Percentiles rank a stretch among this genome's conserved stretches.
phyloP scores from a whole-genome alignment of 2,329 filamentous ascomycete genomes.

The Calonectria pauciramosa region DNA sequence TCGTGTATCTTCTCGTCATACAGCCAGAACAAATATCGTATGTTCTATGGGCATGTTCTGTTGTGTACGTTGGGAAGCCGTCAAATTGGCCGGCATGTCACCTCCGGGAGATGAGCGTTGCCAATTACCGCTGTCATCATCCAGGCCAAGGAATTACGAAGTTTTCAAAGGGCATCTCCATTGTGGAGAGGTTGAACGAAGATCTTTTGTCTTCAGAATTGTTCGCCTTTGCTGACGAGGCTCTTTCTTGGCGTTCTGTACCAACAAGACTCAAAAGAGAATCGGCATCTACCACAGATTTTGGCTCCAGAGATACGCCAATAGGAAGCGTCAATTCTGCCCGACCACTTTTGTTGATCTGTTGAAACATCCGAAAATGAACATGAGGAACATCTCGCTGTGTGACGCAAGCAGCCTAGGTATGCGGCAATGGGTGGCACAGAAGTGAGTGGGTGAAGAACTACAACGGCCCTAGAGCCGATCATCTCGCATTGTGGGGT shows the following conservation, averaged over 20 bases:
- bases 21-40: slow-evolving; percentile 27
- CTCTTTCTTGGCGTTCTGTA: not conserved
- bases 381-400: slow-evolving; percentile 27
- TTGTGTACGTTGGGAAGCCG: slow-evolving; percentile 15
- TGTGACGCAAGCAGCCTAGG: slow-evolving; percentile 37
- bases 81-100: slow-evolving; percentile 12
- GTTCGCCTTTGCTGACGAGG: not conserved
- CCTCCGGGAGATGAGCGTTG: not conserved
- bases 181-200: not conserved
- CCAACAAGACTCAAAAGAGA: not conserved
- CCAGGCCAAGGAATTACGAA: not conserved
- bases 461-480: slow-evolving; percentile 28
- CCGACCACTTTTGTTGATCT: slow-evolving; percentile 21
- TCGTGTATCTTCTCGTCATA: slow-evolving; percentile 27
- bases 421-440: not conserved
- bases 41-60: slow-evolving; percentile 21
- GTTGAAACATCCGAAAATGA: slow-evolving; percentile 26
- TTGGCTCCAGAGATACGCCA: not conserved
- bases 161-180: not conserved
- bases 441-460: not conserved
- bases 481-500: slow-evolving; percentile 28
- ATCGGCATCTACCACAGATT: not conserved
- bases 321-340: slow-evolving; percentile 6
- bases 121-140: not conserved
- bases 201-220: not conserved